phyloP scores from a whole-genome alignment of 2,329 filamentous ascomycete genomes.

The Decorospora gaudefroyi region DNA sequence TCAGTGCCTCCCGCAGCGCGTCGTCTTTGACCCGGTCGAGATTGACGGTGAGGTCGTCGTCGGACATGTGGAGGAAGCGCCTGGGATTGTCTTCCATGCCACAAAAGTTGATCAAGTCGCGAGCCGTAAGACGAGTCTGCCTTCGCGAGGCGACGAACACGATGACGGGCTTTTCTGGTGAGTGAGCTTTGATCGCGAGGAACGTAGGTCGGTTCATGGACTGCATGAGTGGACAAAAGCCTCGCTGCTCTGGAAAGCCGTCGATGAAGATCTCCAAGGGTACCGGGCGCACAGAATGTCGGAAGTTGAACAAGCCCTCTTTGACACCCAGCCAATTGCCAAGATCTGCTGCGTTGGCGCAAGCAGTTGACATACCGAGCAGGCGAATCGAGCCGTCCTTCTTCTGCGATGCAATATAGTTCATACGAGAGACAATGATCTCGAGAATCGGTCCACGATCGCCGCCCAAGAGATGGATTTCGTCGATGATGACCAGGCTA shows the following conservation, averaged over 20 bases:
- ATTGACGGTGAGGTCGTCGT: conserved; percentile 88
- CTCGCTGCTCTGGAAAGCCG: conserved; percentile 90
- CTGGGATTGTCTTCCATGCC: conserved; percentile 98
- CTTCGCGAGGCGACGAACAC: conserved; percentile 95
- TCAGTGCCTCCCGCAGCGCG: conserved; percentile 88
- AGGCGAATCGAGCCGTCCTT: conserved; percentile 82
- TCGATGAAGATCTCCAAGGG: conserved; percentile 97
- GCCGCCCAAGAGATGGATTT: conserved; percentile 95
- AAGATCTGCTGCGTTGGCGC: conserved; percentile 90
- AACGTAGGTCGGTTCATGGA: conserved; percentile 99
- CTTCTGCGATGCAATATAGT: conserved; percentile 95
- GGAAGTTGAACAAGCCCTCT: conserved; percentile 92
- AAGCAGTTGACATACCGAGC: conserved; percentile 98
- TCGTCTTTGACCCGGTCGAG: conserved; percentile 92
- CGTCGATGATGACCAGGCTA: conserved; percentile 95
- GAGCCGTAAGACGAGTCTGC: conserved; percentile 92
- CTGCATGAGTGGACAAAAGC: conserved; percentile 97
- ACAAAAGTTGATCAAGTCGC: conserved; percentile 95
- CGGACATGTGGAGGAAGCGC: conserved; percentile 89
- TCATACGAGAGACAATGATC: conserved; percentile 93
- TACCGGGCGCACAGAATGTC: conserved; percentile 94
- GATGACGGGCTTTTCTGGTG: conserved; percentile 94
- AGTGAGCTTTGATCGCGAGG: conserved; percentile 93
- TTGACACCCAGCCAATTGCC: conserved; percentile 98
- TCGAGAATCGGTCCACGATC: conserved; percentile 97